A percentile compares a stretch with the other conserved stretches of the same genome.
Evolutionary conservation across 345 rosid species (phyloP).

Genomic region (Eucalyptus sp.): DNA sequence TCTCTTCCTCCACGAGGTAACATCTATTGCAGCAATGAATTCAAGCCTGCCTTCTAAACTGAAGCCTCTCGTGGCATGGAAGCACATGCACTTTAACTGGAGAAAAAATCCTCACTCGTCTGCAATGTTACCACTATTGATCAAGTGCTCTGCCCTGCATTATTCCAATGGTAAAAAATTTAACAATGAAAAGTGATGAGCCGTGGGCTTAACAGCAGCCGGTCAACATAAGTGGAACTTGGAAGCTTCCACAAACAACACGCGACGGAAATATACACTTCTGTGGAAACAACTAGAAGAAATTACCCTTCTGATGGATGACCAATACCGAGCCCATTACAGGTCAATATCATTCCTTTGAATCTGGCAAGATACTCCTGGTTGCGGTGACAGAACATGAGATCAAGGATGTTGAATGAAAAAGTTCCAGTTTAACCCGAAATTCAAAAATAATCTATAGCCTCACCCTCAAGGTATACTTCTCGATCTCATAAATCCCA

Average conservation of each 20-base stretch:
- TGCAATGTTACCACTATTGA: neutral
- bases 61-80: neutral
- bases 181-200: neutral
- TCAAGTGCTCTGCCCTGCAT: neutral
- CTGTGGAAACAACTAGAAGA: neutral
- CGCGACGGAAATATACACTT: neutral
- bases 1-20: neutral
- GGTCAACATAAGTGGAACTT: neutral
- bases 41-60: neutral
- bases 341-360: conserved; percentile 87
- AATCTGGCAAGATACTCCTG: conserved; percentile 87
- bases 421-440: neutral
- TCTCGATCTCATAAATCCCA: conserved; percentile 70
- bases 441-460: neutral
- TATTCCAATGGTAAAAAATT: neutral
- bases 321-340: conserved; percentile 82
- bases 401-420: neutral
- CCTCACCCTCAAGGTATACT: conserved; percentile 68
- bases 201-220: neutral
- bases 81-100: neutral
- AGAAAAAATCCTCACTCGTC: neutral
- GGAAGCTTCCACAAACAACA: neutral
- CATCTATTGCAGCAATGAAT: neutral
- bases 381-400: neutral
- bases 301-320: conserved; percentile 51